Evolutionary conservation across 164 flowering plant genomes (phyloP).

Genomic region (Litsea cubeba): DNA sequence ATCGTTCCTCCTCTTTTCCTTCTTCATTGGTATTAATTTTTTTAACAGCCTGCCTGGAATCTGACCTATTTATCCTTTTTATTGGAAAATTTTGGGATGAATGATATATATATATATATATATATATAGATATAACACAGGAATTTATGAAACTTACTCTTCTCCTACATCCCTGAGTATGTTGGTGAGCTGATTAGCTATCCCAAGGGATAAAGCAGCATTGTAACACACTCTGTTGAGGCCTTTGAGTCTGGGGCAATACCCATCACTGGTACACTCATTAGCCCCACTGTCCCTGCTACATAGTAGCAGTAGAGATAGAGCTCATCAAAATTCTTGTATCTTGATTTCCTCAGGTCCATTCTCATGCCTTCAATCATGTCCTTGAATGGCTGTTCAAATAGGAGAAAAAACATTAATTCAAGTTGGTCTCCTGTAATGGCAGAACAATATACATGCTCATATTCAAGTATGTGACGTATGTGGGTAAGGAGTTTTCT

Average conservation of each 20-base stretch:
- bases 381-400: constrained; percentile 77
- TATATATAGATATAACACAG: neutral
- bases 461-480: neutral
- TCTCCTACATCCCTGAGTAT: constrained; percentile 93
- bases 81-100: neutral
- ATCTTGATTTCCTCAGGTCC: constrained; percentile 76
- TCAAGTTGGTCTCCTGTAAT: neutral
- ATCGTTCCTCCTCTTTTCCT: neutral
- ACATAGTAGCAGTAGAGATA: no score
- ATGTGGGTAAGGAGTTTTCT: neutral
- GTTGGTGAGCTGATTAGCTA: constrained; percentile 86
- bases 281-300: no score
- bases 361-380: constrained; percentile 94
- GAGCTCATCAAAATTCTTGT: no score
- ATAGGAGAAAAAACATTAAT: neutral
- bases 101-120: no score
- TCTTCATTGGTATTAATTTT: neutral
- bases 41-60: neutral
- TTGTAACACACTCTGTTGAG: no score
- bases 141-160: constrained; percentile 50
- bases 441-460: neutral
- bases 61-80: neutral
- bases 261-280: no score
- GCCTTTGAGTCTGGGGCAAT: no score
- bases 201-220: no score